These are phyloP conservation scores for Pholiota adiposa DNA, from an alignment of 1,284 basidiomycete genomes.

Conservation along the genomic window DNA sequence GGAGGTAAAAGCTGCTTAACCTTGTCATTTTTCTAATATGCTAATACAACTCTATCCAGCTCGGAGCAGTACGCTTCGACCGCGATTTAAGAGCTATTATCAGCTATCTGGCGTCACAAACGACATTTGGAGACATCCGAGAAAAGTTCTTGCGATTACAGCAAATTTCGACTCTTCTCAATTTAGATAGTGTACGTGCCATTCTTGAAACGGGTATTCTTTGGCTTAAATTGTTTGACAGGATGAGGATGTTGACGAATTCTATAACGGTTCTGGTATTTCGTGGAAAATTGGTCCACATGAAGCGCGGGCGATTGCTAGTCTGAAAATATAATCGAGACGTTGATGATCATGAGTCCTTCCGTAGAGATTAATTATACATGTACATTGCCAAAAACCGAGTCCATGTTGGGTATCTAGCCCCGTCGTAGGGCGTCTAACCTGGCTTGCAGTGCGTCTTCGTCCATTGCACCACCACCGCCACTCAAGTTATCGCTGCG, in stretches of 20 bases:
- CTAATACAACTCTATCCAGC: slow-evolving; percentile 48
- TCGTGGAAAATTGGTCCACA: slow-evolving; percentile 82
- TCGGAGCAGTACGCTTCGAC: slow-evolving; percentile 97
- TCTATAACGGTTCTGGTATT: slow-evolving; percentile 92
- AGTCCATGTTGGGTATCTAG: slow-evolving; percentile 30
- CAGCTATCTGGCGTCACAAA: slow-evolving; percentile 84
- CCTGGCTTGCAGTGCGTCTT: slow-evolving; percentile 88
- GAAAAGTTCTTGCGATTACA: slow-evolving; percentile 93
- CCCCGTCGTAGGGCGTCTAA: slow-evolving; percentile 80
- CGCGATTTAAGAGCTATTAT: slow-evolving; percentile 88
- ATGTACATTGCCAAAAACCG: not conserved
- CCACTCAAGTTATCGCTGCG: slow-evolving; percentile 42
- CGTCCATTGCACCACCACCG: slow-evolving; percentile 55
- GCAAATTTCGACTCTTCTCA: slow-evolving; percentile 92
- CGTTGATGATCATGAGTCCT: not conserved
- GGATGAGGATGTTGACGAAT: slow-evolving; percentile 92
- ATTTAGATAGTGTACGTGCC: slow-evolving; percentile 78
- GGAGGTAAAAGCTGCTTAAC: slow-evolving; percentile 58
- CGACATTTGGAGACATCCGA: slow-evolving; percentile 83
- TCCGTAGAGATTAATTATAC: slow-evolving; percentile 9
- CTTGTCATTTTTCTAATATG: not conserved
- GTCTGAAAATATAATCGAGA: slow-evolving; percentile 53
- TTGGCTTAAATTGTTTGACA: slow-evolving; percentile 34
- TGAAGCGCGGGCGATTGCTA: slow-evolving; percentile 77
- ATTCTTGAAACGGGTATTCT: not conserved